A percentile compares a stretch with the other conserved stretches of the same genome.
phyloP scores from a whole-genome alignment of 2,329 filamentous ascomycete genomes.

The Phaeophleospora eucalypticola region DNA sequence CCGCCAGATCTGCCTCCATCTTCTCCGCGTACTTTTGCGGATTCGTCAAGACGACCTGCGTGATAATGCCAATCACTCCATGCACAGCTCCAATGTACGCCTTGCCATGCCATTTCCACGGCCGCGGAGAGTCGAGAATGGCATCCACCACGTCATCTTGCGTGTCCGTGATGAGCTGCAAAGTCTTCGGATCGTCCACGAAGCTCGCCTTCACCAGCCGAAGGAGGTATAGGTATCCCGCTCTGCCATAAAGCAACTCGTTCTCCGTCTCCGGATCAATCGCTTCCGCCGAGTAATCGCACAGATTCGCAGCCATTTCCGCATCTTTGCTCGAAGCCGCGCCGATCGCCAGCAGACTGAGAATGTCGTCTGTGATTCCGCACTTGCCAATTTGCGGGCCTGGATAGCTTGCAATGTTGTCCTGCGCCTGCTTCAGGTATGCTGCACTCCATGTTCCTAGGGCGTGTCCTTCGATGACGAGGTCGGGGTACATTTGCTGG shows the following conservation, averaged over 20 bases:
- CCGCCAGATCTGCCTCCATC: conserved; percentile 51
- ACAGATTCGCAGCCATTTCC: conserved; percentile 48
- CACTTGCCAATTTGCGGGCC: conserved; percentile 45
- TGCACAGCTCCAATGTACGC: conserved; percentile 64
- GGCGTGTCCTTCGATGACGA: conserved; percentile 43
- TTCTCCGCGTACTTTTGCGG: conserved; percentile 52
- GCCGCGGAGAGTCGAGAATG: conserved; percentile 53
- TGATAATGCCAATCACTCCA: conserved; percentile 65
- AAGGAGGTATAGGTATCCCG: conserved; percentile 65
- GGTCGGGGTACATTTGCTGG: conserved; percentile 46
- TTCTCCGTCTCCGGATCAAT: conserved; percentile 48
- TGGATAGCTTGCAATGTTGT: conserved; percentile 47
- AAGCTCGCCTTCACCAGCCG: conserved; percentile 59
- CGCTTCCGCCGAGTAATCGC: conserved; percentile 48
- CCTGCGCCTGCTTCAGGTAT: conserved; percentile 48
- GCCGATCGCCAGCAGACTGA: conserved; percentile 47
- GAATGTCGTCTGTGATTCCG: conserved; percentile 49
- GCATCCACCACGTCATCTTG: conserved; percentile 56
- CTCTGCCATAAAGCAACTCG: conserved; percentile 64
- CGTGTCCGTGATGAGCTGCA: conserved; percentile 51
- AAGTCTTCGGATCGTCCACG: conserved; percentile 44
- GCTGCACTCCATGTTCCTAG: conserved; percentile 49
- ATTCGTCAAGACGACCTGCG: conserved; percentile 61
- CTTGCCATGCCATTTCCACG: conserved; percentile 63
- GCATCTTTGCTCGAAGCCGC: conserved; percentile 48